Evolutionary conservation across 192 early-diverging fungal genomes (phyloP), one percentile per base, ranked within the genome.

Genomic region (Linnemannia exigua): DNA sequence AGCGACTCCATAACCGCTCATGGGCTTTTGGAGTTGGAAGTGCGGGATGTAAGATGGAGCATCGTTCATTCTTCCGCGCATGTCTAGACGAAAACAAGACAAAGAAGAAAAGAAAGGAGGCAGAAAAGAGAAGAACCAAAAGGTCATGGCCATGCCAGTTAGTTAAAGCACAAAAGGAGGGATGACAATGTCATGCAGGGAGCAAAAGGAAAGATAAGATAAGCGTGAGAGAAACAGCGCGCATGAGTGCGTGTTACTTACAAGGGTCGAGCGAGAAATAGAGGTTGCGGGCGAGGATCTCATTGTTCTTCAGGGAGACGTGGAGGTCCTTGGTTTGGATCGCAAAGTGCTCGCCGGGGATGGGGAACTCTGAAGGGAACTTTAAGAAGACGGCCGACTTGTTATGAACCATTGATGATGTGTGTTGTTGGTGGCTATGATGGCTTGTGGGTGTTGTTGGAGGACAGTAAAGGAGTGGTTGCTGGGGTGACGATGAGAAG

Each of bases 201-300:
- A 44, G 9, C 9, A 61, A 61, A 61, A 28, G 9, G 25, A 7
- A 61, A 8, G 4, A 61, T 0, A 22, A 58, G 52, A 22, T 16
- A 51, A 58, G n/a, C 7, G n/a, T 9, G 5, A 4, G 9, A 58
- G 52, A 58, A 3, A 25, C 41, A 63, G 31, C 11, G 14, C n/a
- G n/a, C n/a, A n/a, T n/a, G n/a, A n/a, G n/a, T n/a, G n/a, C n/a
- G n/a, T n/a, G n/a, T n/a, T n/a, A 90, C 93, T 95, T 94, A 85
- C 97, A 96, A 37, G 95, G 95, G 87, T 97, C 95, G 19, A 96
- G 86, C 9, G 94, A 95, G 25, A 96, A 84, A 75, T 88, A 93
- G 25, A 93, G 89, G 51, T 90, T 91, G 66, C 94, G 94, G 25
- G 96, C 68, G 37, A 96, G 67, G 51, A 90, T 78, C 46, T 92